phyloP scores from a whole-genome alignment of 1,284 basidiomycete species.

The Hypsizygus ulmarius region DNA sequence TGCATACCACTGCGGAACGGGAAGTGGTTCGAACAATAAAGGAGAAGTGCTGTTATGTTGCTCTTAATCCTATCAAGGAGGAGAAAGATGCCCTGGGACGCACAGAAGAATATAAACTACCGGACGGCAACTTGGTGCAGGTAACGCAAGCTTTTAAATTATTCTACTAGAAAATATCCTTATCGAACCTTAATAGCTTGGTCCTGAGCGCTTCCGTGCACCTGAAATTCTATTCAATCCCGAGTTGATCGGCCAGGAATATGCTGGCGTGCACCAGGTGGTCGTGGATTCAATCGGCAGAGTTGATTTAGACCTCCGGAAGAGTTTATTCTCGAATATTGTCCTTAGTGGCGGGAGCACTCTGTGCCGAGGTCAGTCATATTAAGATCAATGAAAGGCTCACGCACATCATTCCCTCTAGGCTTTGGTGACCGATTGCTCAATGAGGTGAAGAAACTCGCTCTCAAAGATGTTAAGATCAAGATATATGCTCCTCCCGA shows the following conservation, averaged over 20 bases:
- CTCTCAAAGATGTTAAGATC: slow-evolving; percentile 97
- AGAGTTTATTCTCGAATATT: slow-evolving; percentile 94
- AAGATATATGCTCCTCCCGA: slow-evolving; percentile 99
- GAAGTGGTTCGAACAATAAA: slow-evolving; percentile 98
- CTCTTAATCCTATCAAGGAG: slow-evolving; percentile 88
- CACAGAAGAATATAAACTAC: slow-evolving; percentile 89
- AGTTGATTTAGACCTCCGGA: slow-evolving; percentile 88
- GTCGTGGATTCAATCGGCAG: slow-evolving; percentile 86
- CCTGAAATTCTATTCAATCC: slow-evolving; percentile 99
- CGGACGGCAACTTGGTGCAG: slow-evolving; percentile 93
- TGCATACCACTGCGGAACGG: slow-evolving; percentile 96
- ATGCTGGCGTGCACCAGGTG: slow-evolving; percentile 96
- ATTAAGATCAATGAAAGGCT: slow-evolving; percentile 1
- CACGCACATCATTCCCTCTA: slow-evolving; percentile 30
- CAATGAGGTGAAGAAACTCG: slow-evolving; percentile 94
- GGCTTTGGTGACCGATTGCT: slow-evolving; percentile 96
- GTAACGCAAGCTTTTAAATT: slow-evolving; percentile 41
- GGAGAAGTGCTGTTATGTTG: slow-evolving; percentile 97
- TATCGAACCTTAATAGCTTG: slow-evolving; percentile 58
- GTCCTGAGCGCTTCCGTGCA: slow-evolving; percentile 93
- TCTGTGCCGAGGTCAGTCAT: slow-evolving; percentile 75
- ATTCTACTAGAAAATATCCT: slow-evolving; percentile 7
- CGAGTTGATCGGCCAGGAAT: slow-evolving; percentile 94
- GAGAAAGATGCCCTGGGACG: slow-evolving; percentile 85
- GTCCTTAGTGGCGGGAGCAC: slow-evolving; percentile 97